phyloP scores from a whole-genome alignment of 148 eudicot species.

The Persicaria tinctoria region DNA sequence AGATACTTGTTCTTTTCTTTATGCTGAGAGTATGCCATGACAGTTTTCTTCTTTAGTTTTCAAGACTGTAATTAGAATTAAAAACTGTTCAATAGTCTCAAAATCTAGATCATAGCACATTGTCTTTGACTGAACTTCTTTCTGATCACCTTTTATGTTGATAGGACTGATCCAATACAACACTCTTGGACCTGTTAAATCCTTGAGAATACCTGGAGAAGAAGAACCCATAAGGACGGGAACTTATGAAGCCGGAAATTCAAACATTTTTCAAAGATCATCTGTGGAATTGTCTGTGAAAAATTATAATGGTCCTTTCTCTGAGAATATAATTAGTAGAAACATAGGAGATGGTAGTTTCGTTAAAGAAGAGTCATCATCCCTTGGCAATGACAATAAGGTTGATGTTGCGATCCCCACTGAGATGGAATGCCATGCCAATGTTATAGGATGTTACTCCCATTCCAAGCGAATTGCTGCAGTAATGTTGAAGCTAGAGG shows the following conservation, averaged over 20 bases:
- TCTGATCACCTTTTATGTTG: constrained; percentile 14
- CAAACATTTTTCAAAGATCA: constrained; percentile 16
- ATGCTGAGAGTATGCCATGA: neutral
- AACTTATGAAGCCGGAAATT: constrained; percentile 15
- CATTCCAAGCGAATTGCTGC: constrained; percentile 58
- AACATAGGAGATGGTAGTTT: constrained; percentile 21
- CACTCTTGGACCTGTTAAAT: constrained; percentile 11
- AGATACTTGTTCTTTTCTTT: neutral
- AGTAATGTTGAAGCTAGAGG: constrained; percentile 43
- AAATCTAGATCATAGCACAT: neutral
- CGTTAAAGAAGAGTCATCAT: neutral
- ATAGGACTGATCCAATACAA: constrained; percentile 21
- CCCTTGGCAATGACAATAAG: neutral
- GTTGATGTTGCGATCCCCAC: constrained; percentile 15
- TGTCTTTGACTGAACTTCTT: neutral
- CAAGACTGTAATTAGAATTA: neutral
- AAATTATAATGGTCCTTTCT: constrained; percentile 32
- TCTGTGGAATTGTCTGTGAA: constrained; percentile 16
- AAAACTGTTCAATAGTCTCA: neutral
- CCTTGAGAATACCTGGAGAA: constrained; percentile 14
- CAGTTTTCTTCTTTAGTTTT: neutral
- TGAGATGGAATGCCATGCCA: constrained; percentile 22
- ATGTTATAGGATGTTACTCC: constrained; percentile 54
- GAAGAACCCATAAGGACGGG: constrained; percentile 12
- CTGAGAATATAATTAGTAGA: constrained; percentile 46